Conservation (phyloP, 352 stramenopile genomes). For the Elongisporangium prolatum region DNA sequence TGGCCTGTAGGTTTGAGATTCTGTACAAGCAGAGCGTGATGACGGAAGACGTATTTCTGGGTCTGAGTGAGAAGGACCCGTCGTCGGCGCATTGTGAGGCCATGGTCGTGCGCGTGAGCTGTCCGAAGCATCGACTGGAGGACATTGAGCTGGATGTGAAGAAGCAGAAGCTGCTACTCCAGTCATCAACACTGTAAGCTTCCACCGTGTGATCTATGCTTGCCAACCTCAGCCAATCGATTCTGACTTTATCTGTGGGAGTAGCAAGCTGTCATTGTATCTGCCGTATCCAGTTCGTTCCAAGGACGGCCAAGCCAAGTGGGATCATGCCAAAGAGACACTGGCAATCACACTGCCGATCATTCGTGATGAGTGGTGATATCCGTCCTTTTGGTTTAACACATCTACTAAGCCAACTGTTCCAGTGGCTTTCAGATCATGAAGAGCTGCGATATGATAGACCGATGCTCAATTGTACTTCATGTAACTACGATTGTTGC, state of each 20-base stretch:
- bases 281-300: constrained; percentile 70
- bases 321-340: constrained; percentile 42
- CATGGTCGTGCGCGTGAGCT: constrained; percentile 73
- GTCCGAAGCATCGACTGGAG: constrained; percentile 52
- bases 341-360: constrained; percentile 70
- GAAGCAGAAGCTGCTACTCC: constrained; percentile 64
- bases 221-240: not conserved
- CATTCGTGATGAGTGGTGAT: constrained; percentile 68
- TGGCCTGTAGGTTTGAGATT: constrained; percentile 57
- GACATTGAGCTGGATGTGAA: constrained; percentile 83
- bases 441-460: too few relatives aligned
- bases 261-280: constrained; percentile 62
- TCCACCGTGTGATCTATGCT: not conserved
- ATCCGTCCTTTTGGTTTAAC: too few relatives aligned
- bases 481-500: too few relatives aligned
- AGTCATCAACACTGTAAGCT: constrained; percentile 54
- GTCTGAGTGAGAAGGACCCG: constrained; percentile 79
- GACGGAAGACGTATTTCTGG: constrained; percentile 84
- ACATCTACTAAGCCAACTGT: too few relatives aligned
- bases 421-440: too few relatives aligned
- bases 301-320: constrained; percentile 69
- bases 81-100: constrained; percentile 74
- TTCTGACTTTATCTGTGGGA: constrained; percentile 5
- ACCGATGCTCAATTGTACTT: too few relatives aligned
- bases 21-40: constrained; percentile 86